Base-by-base conservation (phyloP, 768 basidiomycete genomes). In the Scleroderma bovista region DNA sequence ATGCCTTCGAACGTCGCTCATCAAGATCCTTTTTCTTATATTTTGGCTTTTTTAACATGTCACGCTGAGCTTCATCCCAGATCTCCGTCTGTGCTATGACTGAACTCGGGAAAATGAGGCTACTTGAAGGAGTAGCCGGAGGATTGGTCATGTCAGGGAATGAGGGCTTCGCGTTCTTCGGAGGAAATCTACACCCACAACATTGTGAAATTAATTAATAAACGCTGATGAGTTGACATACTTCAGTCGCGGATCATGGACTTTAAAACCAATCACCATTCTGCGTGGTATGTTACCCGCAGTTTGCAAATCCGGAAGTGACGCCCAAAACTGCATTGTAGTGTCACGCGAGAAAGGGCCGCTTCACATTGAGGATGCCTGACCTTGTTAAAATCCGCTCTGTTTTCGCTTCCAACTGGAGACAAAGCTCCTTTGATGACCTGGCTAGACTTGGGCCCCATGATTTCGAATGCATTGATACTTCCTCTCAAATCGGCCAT, bases 1-100 rank as follows among this genome's bases (percentile, higher is more conserved):
- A 48, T 59, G 88, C 93, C 71, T 86, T 77, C 10, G 85, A 75
- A 13, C 88, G 76, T 39, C 95, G 76, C n/a, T 80, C 76, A 54
- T 99, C 94, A 16, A 98, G 66, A 54, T 95, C 88, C 57, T 84
- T 83, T 68, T 93, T 92, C 64, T 80, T 84, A 67, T 78, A 93
- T 22, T 75, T 76, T 0, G 86, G 87, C 47, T 76, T 80, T 39
- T 72, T 70, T 8, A 92, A 64, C 6, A 61, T 59, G 23, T 72
- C 67, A 32, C 90, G 32, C 8, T 66, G 58, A 37, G 80, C 77
- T 23, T 87, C 79, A 16, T 68, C 57, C 93, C 93, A 95, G 11
- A 96, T 75, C 13, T 80, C 75, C 56, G 81, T 84, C 34, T 71
- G 72, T 8, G 91, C 86, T 1, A 88, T 74, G 2, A 68, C 61